phyloP scores from a whole-genome alignment of 73 alveolate genomes.

The Tetrahymena malaccensis region DNA sequence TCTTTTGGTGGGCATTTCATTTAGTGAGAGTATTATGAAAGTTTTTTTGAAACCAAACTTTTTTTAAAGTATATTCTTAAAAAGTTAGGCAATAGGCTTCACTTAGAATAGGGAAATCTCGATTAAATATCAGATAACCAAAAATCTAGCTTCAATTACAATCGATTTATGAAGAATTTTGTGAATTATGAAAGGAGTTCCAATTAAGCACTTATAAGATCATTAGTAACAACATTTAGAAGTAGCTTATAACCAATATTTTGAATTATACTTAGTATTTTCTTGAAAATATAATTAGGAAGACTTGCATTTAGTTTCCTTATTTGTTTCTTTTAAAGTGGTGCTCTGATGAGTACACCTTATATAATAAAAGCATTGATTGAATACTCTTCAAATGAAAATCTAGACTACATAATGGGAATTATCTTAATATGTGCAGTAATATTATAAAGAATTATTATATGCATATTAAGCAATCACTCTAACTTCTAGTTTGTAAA shows the following conservation, averaged over 20 bases:
- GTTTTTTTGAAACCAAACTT: not conserved
- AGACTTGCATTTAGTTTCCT: not conserved
- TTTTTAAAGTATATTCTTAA: not conserved
- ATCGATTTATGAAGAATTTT: not conserved
- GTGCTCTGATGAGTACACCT: not conserved
- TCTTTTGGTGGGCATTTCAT: not conserved
- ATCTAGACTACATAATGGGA: not conserved
- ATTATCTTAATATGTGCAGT: not conserved
- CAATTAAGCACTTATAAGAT: not conserved
- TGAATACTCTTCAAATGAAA: not conserved
- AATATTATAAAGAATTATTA: not conserved
- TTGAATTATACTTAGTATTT: not conserved
- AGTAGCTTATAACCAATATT: not conserved
- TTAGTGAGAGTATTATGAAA: not conserved
- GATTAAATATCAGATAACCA: not conserved
- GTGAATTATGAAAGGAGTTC: not conserved
- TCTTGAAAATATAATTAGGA: not conserved
- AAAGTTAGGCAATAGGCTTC: not conserved
- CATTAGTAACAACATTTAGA: not conserved
- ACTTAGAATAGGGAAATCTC: not conserved
- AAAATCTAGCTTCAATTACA: not conserved
- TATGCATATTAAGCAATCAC: not conserved
- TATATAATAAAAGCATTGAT: not conserved
- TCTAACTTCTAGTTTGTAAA: not conserved
- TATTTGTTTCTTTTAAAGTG: not conserved